phyloP scores from a whole-genome alignment of 176 grass and related monocot species.

The Phoenix dactylifera region DNA sequence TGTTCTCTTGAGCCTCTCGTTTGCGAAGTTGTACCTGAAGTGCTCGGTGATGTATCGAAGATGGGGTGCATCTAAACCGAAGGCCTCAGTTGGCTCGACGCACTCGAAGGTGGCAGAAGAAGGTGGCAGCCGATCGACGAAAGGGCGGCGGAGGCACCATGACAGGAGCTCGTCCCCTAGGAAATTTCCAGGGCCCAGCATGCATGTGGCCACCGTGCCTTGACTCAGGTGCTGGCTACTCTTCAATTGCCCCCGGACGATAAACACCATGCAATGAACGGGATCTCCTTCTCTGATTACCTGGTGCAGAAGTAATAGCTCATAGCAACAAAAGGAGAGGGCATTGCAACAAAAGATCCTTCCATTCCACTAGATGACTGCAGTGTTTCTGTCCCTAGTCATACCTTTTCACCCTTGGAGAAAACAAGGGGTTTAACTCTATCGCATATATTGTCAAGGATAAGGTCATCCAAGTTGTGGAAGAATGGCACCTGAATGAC shows the following conservation, averaged over 20 bases:
- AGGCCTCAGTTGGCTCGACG: slow-evolving; percentile 65
- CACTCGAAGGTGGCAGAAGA: slow-evolving; percentile 85
- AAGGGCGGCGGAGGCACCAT: slow-evolving; percentile 80
- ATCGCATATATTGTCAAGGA: slow-evolving; percentile 95
- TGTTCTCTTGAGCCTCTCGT: slow-evolving; percentile 80
- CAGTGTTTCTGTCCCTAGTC: neutral
- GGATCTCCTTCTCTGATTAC: slow-evolving; percentile 93
- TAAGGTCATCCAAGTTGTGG: slow-evolving; percentile 89
- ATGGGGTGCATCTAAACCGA: slow-evolving; percentile 57
- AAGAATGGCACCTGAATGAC: slow-evolving; percentile 66
- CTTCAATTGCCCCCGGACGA: slow-evolving; percentile 59
- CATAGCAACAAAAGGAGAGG: too few relatives aligned
- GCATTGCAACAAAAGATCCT: too few relatives aligned
- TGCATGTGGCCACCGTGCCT: slow-evolving; percentile 69
- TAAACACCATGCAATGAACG: slow-evolving; percentile 90
- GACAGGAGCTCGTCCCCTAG: slow-evolving; percentile 95
- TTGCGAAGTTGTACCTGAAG: slow-evolving; percentile 93
- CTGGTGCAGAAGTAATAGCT: slow-evolving; percentile 4
- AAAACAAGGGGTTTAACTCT: slow-evolving; percentile 69
- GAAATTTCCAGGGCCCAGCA: slow-evolving; percentile 61
- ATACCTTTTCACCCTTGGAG: slow-evolving; percentile 77
- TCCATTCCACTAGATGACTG: too few relatives aligned
- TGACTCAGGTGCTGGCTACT: slow-evolving; percentile 76
- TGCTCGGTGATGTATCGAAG: slow-evolving; percentile 93
- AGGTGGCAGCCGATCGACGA: slow-evolving; percentile 56